Evolutionary conservation across 371 early-diverging fungal species (phyloP).

Genomic region (Lichtheimia corymbifera): DNA sequence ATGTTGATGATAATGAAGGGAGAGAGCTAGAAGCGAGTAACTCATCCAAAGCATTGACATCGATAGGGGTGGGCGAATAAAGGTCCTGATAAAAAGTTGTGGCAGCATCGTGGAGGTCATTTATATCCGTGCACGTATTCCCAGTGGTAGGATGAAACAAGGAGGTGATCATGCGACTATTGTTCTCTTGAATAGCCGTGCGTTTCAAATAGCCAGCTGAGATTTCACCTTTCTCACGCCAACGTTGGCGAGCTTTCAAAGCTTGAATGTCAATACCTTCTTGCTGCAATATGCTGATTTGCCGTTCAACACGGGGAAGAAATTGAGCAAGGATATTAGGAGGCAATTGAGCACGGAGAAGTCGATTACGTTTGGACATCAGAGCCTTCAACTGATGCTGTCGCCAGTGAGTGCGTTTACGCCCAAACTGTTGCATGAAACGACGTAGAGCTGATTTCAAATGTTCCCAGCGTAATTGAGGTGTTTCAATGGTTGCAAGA

Average conservation of each 20-base stretch:
- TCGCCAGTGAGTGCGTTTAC: background rate
- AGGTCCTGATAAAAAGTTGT: slow-evolving; percentile 5
- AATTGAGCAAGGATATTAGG: background rate
- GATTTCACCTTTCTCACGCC: slow-evolving; percentile 11
- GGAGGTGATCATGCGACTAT: background rate
- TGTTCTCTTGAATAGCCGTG: background rate
- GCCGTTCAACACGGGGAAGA: slow-evolving; percentile 5
- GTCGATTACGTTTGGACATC: background rate
- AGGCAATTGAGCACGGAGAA: background rate
- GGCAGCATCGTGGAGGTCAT: slow-evolving; percentile 5
- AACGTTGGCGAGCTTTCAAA: slow-evolving; percentile 1
- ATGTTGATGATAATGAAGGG: background rate
- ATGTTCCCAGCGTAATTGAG: slow-evolving; percentile 8
- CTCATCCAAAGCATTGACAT: background rate
- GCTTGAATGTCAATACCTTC: slow-evolving; percentile 10
- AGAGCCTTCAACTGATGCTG: background rate
- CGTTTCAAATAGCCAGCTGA: slow-evolving; percentile 13
- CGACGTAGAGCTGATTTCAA: background rate
- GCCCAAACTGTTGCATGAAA: slow-evolving; percentile 5
- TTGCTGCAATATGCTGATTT: slow-evolving; percentile 4
- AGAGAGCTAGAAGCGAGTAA: background rate
- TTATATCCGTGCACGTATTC: background rate
- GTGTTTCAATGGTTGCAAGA: background rate
- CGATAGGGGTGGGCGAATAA: slow-evolving; percentile 6
- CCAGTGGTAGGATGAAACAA: slow-evolving; percentile 11